These are phyloP conservation scores for Castanea mollissima DNA, from an alignment of 306 rosid genomes.

Conservation along the genomic window DNA sequence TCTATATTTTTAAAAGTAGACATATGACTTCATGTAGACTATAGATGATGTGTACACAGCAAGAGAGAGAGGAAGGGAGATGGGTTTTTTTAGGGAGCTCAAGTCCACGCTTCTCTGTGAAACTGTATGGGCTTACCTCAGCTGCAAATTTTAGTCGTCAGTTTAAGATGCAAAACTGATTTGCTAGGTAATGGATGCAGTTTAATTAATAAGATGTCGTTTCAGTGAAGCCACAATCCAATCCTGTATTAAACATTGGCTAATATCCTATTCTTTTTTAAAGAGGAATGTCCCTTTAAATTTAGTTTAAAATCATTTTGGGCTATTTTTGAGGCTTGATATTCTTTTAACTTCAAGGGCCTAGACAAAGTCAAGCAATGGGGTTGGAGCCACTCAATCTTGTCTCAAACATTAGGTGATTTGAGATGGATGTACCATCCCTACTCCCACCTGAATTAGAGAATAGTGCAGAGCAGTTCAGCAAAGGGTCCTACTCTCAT, in stretches of 20 bases:
- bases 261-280: neutral
- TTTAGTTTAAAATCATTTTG: neutral
- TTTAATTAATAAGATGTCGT: neutral
- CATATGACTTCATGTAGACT: neutral
- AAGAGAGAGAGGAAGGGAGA: neutral
- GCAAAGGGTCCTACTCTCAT: neutral
- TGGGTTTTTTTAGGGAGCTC: neutral
- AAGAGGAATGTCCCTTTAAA: neutral
- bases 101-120: neutral
- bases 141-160: neutral
- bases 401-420: neutral
- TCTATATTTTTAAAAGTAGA: neutral
- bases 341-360: neutral
- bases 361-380: no score
- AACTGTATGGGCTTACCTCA: neutral
- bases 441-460: neutral
- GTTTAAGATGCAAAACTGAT: neutral
- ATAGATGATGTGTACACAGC: neutral
- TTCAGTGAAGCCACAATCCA: neutral
- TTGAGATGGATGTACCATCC: neutral
- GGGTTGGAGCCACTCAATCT: no score
- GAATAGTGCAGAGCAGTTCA: neutral
- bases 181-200: neutral
- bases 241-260: neutral
- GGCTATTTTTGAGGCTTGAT: neutral